A percentile compares a stretch with the other conserved stretches of the same genome.
These are phyloP conservation scores for Basidioascus undulatus DNA, from an alignment of 768 basidiomycete species.

Conservation along the genomic window DNA sequence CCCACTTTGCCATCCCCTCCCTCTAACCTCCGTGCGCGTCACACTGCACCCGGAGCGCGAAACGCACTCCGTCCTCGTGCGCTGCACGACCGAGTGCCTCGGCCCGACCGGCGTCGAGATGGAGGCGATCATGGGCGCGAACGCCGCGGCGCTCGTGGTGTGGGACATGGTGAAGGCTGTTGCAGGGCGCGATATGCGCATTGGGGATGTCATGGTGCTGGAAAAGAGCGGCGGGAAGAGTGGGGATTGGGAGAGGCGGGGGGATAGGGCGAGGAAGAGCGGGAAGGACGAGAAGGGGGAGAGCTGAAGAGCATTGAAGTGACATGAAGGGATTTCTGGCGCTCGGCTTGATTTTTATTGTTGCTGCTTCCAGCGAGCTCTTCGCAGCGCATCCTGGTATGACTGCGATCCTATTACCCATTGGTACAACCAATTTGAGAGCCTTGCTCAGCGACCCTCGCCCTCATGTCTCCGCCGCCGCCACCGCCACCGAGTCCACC, in stretches of 20 bases:
- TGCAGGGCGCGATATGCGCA: constrained; percentile 66
- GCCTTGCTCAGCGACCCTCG: no score
- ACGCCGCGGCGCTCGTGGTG: constrained; percentile 49
- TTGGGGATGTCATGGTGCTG: constrained; percentile 37
- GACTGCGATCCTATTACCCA: no score
- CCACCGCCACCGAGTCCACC: no score
- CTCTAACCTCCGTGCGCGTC: constrained; percentile 45
- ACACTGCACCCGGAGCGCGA: constrained; percentile 27
- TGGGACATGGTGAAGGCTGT: constrained; percentile 90
- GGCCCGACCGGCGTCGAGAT: constrained; percentile 77
- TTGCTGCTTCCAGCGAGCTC: no score
- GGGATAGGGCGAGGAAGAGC: neutral
- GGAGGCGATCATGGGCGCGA: constrained; percentile 74
- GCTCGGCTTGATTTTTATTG: no score
- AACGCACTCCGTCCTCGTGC: constrained; percentile 15
- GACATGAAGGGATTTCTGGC: no score
- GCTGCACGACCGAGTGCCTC: constrained; percentile 43
- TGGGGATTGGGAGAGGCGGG: constrained; percentile 32
- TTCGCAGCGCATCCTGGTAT: no score
- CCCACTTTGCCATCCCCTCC: constrained; percentile 67
- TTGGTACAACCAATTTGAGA: no score
- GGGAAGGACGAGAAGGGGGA: no score
- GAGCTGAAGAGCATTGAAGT: no score
- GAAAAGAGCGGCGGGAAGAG: constrained; percentile 50
- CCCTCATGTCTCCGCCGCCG: no score